phyloP scores from a whole-genome alignment of 108 stramenopile species.

The Nannochloropsis salina region DNA sequence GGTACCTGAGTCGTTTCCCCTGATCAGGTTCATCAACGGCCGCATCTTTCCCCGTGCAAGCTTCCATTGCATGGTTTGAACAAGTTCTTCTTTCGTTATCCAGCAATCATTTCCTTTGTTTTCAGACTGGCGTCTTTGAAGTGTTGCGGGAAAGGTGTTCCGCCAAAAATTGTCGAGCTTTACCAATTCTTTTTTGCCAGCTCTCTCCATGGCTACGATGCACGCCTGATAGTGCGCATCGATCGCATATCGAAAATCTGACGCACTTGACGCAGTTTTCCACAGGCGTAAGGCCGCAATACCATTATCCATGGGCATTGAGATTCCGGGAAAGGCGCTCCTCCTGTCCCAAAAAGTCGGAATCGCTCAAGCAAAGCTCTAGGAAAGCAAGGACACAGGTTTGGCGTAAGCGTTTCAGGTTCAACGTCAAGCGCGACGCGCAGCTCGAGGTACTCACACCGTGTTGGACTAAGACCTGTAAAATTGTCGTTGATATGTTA shows the following conservation, averaged over 20 bases:
- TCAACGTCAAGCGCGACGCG: too few relatives aligned
- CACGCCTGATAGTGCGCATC: background rate
- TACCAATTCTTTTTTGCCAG: background rate
- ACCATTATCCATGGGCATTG: background rate
- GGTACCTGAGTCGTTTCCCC: background rate
- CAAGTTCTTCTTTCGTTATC: background rate
- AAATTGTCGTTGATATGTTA: too few relatives aligned
- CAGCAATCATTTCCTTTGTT: constrained; percentile 11
- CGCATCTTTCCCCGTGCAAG: constrained; percentile 16
- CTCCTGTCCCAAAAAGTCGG: too few relatives aligned
- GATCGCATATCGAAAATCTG: background rate
- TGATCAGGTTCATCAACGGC: background rate
- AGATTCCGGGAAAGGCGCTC: too few relatives aligned
- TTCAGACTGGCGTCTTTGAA: background rate
- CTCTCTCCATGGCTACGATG: background rate
- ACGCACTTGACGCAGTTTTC: background rate
- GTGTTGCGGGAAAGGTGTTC: background rate
- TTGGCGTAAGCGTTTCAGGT: too few relatives aligned
- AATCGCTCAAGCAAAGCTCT: too few relatives aligned
- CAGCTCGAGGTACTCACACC: too few relatives aligned
- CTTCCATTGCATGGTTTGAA: constrained; percentile 8
- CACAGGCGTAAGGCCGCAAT: background rate
- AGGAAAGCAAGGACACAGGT: too few relatives aligned
- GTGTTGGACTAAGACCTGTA: too few relatives aligned
- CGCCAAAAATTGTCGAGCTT: background rate